These are phyloP conservation scores for Rhytidiadelphus loreus DNA, from an alignment of 225 moss, liverwort and hornwort species.

Conservation along the genomic window DNA sequence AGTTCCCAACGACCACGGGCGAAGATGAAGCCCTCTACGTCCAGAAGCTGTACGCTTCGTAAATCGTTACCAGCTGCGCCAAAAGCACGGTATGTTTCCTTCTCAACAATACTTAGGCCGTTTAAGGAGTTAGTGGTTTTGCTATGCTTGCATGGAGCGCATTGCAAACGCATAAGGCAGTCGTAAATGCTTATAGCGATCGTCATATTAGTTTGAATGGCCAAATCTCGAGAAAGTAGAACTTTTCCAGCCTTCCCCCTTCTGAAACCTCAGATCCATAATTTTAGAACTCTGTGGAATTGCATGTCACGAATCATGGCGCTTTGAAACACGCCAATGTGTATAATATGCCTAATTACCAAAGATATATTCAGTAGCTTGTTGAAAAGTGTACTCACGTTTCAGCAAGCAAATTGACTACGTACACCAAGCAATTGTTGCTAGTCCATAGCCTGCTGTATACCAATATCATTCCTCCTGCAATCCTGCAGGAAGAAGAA, in stretches of 20 bases:
- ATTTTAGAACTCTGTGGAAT: neutral
- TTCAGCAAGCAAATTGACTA: neutral
- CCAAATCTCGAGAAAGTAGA: neutral
- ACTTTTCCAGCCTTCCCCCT: neutral
- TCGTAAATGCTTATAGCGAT: neutral
- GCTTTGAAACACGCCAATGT: neutral
- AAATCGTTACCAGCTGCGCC: neutral
- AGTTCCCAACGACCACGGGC: no score
- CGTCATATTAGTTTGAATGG: neutral
- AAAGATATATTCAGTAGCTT: neutral
- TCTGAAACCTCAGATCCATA: neutral
- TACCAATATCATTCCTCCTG: neutral
- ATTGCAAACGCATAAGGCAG: neutral
- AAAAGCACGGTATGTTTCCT: neutral
- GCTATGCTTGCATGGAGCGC: neutral
- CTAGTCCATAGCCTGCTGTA: neutral
- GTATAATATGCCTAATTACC: neutral
- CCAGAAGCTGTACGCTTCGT: neutral
- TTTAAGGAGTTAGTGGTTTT: neutral
- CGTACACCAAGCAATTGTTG: neutral
- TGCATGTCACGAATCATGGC: neutral
- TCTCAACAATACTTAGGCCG: neutral
- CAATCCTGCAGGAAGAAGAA: neutral
- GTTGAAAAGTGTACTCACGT: neutral
- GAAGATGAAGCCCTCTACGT: neutral